Evolutionary conservation across 495 filamentous ascomycete genomes (phyloP).

Genomic region (Penicillium ochrochloron): DNA sequence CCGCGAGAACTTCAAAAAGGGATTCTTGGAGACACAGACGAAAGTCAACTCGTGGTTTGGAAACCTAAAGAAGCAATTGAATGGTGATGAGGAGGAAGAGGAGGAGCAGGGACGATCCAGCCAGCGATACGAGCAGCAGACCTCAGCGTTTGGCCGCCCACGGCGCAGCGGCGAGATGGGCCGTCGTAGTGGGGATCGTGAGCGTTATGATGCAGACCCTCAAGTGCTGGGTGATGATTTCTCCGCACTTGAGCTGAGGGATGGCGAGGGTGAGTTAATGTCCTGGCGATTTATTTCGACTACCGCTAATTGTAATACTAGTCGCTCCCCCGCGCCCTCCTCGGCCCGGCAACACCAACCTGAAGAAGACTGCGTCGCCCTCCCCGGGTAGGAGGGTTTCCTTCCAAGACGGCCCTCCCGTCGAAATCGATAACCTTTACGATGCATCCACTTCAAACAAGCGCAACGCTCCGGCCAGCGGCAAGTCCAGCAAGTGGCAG

Average conservation of each 20-base stretch:
- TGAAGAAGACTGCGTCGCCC: slow-evolving; percentile 72
- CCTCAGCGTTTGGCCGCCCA: slow-evolving; percentile 41
- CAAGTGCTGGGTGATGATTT: slow-evolving; percentile 90
- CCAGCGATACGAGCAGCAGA: slow-evolving; percentile 50
- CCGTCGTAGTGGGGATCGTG: slow-evolving; percentile 78
- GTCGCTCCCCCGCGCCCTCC: slow-evolving; percentile 58
- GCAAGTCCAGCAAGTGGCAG: slow-evolving; percentile 94
- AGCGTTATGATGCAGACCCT: slow-evolving; percentile 95
- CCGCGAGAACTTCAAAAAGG: slow-evolving; percentile 89
- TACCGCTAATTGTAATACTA: slow-evolving; percentile 31
- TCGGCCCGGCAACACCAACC: slow-evolving; percentile 75
- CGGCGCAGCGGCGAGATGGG: slow-evolving; percentile 61
- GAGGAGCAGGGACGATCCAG: slow-evolving; percentile 36
- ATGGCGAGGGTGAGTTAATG: slow-evolving; percentile 65
- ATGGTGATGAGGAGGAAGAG: slow-evolving; percentile 76
- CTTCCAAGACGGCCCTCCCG: slow-evolving; percentile 72
- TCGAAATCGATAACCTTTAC: slow-evolving; percentile 82
- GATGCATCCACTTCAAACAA: slow-evolving; percentile 59
- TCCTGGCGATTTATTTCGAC: slow-evolving; percentile 4
- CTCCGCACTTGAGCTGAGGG: slow-evolving; percentile 80
- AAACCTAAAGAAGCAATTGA: slow-evolving; percentile 86
- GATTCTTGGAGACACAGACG: slow-evolving; percentile 90
- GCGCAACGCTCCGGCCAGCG: slow-evolving; percentile 44
- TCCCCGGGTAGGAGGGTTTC: slow-evolving; percentile 73
- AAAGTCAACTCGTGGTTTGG: slow-evolving; percentile 93